Percentiles rank a stretch among this genome's conserved stretches.
These are phyloP conservation scores for Torulaspora delbrueckii DNA, from an alignment of 805 yeast genomes.

Conservation along the genomic window DNA sequence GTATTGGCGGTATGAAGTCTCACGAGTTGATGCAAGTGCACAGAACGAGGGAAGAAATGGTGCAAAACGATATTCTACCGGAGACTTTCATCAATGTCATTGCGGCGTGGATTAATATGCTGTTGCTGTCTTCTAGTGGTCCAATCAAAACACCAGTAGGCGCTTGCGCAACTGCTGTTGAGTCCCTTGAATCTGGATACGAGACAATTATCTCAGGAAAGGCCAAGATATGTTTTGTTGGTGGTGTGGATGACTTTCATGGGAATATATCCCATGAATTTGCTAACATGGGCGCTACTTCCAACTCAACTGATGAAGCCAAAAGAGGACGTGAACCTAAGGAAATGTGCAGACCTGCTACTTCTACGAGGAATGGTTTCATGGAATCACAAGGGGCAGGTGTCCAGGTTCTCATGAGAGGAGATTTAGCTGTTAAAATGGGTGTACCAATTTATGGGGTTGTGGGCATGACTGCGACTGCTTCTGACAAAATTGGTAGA, in stretches of 20 bases:
- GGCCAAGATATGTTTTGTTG: slow-evolving; percentile 80
- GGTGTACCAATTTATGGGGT: slow-evolving; percentile 90
- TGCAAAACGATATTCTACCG: slow-evolving; percentile 82
- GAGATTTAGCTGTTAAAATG: slow-evolving; percentile 77
- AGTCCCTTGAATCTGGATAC: slow-evolving; percentile 79
- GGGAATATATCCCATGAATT: slow-evolving; percentile 87
- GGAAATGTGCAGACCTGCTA: slow-evolving; percentile 89
- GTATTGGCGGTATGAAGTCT: slow-evolving; percentile 90
- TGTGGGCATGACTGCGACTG: slow-evolving; percentile 77
- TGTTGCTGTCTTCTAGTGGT: slow-evolving; percentile 79
- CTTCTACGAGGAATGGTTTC: slow-evolving; percentile 81
- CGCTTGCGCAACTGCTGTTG: slow-evolving; percentile 91
- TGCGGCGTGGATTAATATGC: slow-evolving; percentile 94
- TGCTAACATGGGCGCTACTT: slow-evolving; percentile 89
- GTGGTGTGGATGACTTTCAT: slow-evolving; percentile 90
- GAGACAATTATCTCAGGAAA: slow-evolving; percentile 77
- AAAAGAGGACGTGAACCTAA: slow-evolving; percentile 82
- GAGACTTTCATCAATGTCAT: slow-evolving; percentile 89
- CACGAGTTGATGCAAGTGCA: slow-evolving; percentile 82
- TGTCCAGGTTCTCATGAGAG: slow-evolving; percentile 81
- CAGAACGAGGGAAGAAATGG: slow-evolving; percentile 70
- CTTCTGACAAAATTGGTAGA: slow-evolving; percentile 85
- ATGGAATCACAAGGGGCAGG: slow-evolving; percentile 96
- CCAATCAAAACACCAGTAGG: slow-evolving; percentile 92
- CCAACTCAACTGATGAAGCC: slow-evolving; percentile 65